A percentile compares a stretch with the other conserved stretches of the same genome.
phyloP scores from a whole-genome alignment of 2,329 filamentous ascomycete genomes.

The Xylaria hypoxylon region DNA sequence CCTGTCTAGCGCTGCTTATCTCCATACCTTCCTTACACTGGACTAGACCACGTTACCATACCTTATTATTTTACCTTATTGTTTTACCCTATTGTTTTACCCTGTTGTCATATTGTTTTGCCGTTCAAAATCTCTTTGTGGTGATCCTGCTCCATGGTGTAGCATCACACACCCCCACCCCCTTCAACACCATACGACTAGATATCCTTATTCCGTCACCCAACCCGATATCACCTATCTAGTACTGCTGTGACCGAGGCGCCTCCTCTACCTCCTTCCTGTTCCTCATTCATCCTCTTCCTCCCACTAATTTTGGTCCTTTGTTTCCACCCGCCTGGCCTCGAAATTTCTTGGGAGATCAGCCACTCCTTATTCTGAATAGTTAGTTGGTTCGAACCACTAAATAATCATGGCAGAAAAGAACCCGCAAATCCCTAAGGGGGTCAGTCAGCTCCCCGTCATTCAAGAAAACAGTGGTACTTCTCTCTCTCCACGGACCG shows the following conservation, averaged over 20 bases:
- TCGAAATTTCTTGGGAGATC: constrained; percentile 5
- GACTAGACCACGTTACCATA: no score
- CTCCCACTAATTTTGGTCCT: not conserved
- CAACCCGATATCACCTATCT: not conserved
- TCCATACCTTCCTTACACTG: no score
- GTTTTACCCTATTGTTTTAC: no score
- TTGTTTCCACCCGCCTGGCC: not conserved
- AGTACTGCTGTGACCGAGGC: not conserved
- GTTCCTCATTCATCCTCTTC: not conserved
- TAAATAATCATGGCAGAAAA: constrained; percentile 46
- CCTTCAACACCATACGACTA: not conserved
- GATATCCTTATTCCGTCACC: not conserved
- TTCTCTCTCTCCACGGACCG: constrained; percentile 37
- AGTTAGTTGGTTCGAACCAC: constrained; percentile 12
- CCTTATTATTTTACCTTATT: no score
- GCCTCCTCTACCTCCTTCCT: not conserved
- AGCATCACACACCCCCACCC: not conserved
- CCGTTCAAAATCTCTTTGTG: not conserved
- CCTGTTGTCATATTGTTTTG: not conserved
- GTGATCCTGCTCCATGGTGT: no score
- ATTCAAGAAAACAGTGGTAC: constrained; percentile 37
- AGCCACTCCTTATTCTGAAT: not conserved
- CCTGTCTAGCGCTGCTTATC: no score
- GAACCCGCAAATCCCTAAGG: constrained; percentile 18
- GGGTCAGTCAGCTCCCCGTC: constrained; percentile 15